These are phyloP conservation scores for Glaciozyma martinii DNA, from an alignment of 768 basidiomycete species.

Conservation along the genomic window DNA sequence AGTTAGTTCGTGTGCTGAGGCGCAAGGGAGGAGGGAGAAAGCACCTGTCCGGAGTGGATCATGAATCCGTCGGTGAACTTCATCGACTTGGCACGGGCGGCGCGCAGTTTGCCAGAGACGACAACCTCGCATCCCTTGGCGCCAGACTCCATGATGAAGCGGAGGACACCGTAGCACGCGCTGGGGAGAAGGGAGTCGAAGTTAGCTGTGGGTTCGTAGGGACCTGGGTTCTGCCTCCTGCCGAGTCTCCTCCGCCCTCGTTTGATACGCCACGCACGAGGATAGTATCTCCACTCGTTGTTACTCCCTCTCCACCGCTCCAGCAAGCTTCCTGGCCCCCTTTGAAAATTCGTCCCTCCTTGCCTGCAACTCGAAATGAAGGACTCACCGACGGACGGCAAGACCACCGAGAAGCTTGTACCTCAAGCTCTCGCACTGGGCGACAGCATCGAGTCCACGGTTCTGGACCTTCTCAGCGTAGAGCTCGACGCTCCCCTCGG, in stretches of 20 bases:
- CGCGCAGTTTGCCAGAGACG: slow-evolving; percentile 98
- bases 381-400: slow-evolving; percentile 83
- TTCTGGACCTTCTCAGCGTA: slow-evolving; percentile 97
- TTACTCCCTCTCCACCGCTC: neutral
- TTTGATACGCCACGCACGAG: neutral
- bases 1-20: slow-evolving; percentile 36
- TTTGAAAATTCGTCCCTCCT: neutral
- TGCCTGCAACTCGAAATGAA: neutral
- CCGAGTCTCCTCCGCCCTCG: neutral
- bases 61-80: slow-evolving; percentile 99
- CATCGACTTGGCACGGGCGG: slow-evolving; percentile 99
- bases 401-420: slow-evolving; percentile 99
- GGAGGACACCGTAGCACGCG: slow-evolving; percentile 98
- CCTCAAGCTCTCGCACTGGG: slow-evolving; percentile 94
- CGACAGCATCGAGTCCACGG: slow-evolving; percentile 95
- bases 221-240: neutral
- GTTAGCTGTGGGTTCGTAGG: neutral
- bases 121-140: slow-evolving; percentile 99
- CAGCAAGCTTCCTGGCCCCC: neutral
- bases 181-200: slow-evolving; percentile 41
- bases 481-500: slow-evolving; percentile 95
- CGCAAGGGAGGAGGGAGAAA: neutral
- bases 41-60: slow-evolving; percentile 48
- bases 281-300: neutral
- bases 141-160: slow-evolving; percentile 99